A percentile compares a stretch with the other conserved stretches of the same genome.
phyloP scores from a whole-genome alignment of 2,329 filamentous ascomycete species.

The Cladosporium sp. region DNA sequence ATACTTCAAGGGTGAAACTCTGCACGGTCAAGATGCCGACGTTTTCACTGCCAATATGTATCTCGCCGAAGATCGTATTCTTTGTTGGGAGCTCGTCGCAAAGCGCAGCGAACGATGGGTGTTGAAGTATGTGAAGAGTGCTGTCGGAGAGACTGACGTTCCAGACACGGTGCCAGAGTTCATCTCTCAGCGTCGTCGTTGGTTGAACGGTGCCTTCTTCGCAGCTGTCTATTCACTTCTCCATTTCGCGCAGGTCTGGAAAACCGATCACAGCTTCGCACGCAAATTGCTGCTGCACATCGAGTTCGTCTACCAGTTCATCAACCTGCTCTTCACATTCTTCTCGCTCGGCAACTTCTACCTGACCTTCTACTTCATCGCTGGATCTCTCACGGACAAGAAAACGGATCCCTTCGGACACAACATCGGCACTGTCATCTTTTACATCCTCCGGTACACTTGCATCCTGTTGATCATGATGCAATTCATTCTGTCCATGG shows the following conservation, averaged over 20 bases:
- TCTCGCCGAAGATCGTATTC: constrained; percentile 82
- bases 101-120: constrained; percentile 96
- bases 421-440: constrained; percentile 80
- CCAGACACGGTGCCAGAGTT: constrained; percentile 94
- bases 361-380: constrained; percentile 97
- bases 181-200: constrained; percentile 91
- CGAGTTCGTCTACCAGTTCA: constrained; percentile 92
- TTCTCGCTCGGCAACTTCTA: constrained; percentile 99
- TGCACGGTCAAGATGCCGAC: constrained; percentile 93
- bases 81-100: constrained; percentile 93
- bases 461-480: constrained; percentile 86
- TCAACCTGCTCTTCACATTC: constrained; percentile 92
- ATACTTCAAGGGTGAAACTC: constrained; percentile 98
- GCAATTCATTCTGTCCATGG: constrained; percentile 95
- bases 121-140: constrained; percentile 94
- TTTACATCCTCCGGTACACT: constrained; percentile 80
- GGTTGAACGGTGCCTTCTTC: constrained; percentile 99
- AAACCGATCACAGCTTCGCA: constrained; percentile 83
- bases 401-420: constrained; percentile 89
- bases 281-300: constrained; percentile 91
- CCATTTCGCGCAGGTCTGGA: constrained; percentile 91
- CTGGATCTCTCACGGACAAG: constrained; percentile 80
- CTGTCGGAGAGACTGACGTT: constrained; percentile 96
- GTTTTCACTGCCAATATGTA: constrained; percentile 99
- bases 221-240: constrained; percentile 96